Conservation (phyloP, 164 flowering plant genomes). For the Tetracentron sinense region DNA sequence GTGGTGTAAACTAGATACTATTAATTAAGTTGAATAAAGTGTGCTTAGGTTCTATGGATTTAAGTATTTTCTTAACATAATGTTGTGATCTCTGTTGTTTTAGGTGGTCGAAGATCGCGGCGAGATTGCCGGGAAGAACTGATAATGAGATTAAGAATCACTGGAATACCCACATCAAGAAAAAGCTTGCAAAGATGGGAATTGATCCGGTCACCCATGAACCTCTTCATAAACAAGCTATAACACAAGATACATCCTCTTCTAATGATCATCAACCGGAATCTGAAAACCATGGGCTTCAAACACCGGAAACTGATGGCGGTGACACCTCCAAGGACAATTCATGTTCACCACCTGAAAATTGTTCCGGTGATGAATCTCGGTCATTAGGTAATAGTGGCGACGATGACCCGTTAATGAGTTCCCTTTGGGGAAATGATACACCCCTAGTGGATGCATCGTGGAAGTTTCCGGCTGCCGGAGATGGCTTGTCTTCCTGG, state of each 20-base stretch:
- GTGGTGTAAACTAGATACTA: too few species aligned
- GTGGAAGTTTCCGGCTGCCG: conserved; percentile 31
- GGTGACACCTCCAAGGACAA: conserved; percentile 27
- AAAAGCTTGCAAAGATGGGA: conserved; percentile 78
- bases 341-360: conserved; percentile 35
- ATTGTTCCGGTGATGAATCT: conserved; percentile 31
- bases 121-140: conserved; percentile 77
- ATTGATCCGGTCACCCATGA: conserved; percentile 87
- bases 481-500: conserved; percentile 24
- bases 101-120: conserved; percentile 90
- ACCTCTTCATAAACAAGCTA: conserved; percentile 40
- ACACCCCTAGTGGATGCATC: conserved; percentile 26
- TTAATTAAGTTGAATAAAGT: too few species aligned
- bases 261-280: conserved; percentile 3
- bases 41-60: too few species aligned
- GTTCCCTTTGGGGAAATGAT: conserved; percentile 48
- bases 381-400: conserved; percentile 21
- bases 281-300: not conserved
- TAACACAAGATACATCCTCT: conserved; percentile 10
- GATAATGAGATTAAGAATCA: conserved; percentile 91
- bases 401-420: conserved; percentile 43
- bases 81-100: not conserved
- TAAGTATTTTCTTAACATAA: not conserved
- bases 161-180: conserved; percentile 93
- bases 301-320: conserved; percentile 8